phyloP scores from a whole-genome alignment of 1,284 basidiomycete species.

The Microbotryum intermedium region DNA sequence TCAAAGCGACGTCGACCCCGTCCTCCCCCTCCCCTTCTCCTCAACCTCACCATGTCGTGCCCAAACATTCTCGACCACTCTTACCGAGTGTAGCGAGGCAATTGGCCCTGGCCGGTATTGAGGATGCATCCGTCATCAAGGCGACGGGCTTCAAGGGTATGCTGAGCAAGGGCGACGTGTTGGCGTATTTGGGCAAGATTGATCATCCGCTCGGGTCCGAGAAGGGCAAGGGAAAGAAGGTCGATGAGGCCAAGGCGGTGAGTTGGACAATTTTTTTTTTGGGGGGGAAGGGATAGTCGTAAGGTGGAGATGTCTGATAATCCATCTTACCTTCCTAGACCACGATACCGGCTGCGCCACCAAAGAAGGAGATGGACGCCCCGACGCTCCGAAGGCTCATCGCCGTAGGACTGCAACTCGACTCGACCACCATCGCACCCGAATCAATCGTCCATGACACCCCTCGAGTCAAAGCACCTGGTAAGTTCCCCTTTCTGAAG shows the following conservation, averaged over 20 bases:
- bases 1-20: not conserved
- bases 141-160: constrained; percentile 41
- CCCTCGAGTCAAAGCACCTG: not conserved
- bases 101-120: constrained; percentile 33
- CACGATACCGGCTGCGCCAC: not conserved
- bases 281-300: not conserved
- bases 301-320: not conserved
- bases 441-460: not conserved
- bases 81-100: constrained; percentile 40
- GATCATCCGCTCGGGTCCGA: constrained; percentile 24
- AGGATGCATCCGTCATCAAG: constrained; percentile 39
- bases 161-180: constrained; percentile 43
- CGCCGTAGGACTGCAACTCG: constrained; percentile 12
- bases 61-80: constrained; percentile 22
- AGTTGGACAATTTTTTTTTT: not conserved
- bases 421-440: not conserved
- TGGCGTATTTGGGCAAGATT: constrained; percentile 38
- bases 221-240: constrained; percentile 16
- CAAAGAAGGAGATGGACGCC: constrained; percentile 18
- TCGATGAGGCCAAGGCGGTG: constrained; percentile 2
- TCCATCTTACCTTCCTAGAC: not conserved
- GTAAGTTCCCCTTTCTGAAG: not conserved
- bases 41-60: constrained; percentile 11
- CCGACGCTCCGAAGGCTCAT: constrained; percentile 18
- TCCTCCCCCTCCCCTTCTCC: not conserved